Base-by-base conservation (phyloP, 805 yeast genomes). In the Osmozyma mogii region DNA sequence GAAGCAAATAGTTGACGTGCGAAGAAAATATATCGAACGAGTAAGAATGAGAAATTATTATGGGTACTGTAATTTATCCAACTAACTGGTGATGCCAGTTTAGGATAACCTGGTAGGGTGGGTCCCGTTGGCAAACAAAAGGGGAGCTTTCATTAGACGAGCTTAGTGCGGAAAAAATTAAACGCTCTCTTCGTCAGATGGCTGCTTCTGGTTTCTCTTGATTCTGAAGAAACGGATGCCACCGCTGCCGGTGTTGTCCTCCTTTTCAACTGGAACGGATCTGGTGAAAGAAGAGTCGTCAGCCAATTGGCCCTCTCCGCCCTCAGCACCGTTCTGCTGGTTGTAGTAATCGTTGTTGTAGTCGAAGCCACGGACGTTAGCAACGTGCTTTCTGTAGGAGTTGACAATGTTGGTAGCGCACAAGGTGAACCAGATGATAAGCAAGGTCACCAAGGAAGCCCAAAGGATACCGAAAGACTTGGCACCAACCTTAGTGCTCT, bases 181-280 rank as follows among this genome's bases (percentile, higher is more conserved):
- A 34, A 61, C 66, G 38, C 66, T 58, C 44, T 63, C 68, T 27
- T 61, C 69, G 34, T 64, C 70, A 22, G 59, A 48, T 21, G 51
- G 48, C 13, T n/a, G 12, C 51, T 62, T 63, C 35, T 56, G 58
- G 49, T 61, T 60, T 58, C 69, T 76, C 60, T 78, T 77, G 38
- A 81, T 77, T 47, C 77, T 79, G 67, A 80, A 81, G 57, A 80
- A 81, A 56, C 83, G 76, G 47, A 81, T 79, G 27, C 88, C 88
- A 21, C 68, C 68, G 25, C 51, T 44, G 18, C 35, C 43, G 38
- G 69, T 63, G n/a, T n/a, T n/a, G 34, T 69, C 71, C 33, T 63
- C 58, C 35, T 49, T 51, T 40, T 52, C 58, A 5, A 36, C 49
- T 12, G 56, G 57, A 12, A 50, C 49, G 26, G 55, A 28, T 53